Evolutionary conservation across 2,329 filamentous ascomycete genomes (phyloP), one percentile per base, ranked within the genome.

Genomic region (Cercospora berteroae): DNA sequence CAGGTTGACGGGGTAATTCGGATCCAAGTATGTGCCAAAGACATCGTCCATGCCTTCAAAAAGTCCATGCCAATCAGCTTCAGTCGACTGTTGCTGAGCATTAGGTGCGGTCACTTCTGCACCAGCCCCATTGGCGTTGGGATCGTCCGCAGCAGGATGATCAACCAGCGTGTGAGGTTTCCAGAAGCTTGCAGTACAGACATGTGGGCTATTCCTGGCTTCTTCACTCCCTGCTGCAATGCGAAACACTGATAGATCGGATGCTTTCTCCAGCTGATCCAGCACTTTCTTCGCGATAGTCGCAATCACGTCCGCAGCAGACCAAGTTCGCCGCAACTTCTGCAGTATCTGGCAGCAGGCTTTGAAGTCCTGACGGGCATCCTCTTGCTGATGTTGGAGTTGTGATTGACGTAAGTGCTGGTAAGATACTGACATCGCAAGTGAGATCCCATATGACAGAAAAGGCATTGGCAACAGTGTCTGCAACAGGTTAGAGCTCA

Each of bases 361-460:
- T 55, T 80, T 79, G 36, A 84, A 75, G 56, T 83, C 81, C 58
- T 79, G 76, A 9, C 80, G 81, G 1, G 81, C 82, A 25, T 82
- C 79, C 67, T 81, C 81, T 73, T 82, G 80, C 70, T 83, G 81
- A 25, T 82, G 80, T 31, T 79, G 82, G 9, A 85, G 76, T 60
- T 80, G 83, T 65, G 83, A 83, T 60, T 83, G 82, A 25, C 86
- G 84, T 55, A 86, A 82, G 65, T 86, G 83, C 16, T 85, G 83
- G 71, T 88, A 87, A 2, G 85, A 83, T 1, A 87, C 85, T 2
- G 83, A 83, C 67, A 87, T 80, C 3, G 85, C 84, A 5, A 88
- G 78, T 0, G 84, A 82, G 18, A 87, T 79, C 4, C 85, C 83
- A 70, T 87, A 88, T 3, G 85, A 84, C 13, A 87, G 80, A 5